Base-by-base conservation (phyloP, 2,329 filamentous ascomycete genomes). In the Penicillium crustosum region DNA sequence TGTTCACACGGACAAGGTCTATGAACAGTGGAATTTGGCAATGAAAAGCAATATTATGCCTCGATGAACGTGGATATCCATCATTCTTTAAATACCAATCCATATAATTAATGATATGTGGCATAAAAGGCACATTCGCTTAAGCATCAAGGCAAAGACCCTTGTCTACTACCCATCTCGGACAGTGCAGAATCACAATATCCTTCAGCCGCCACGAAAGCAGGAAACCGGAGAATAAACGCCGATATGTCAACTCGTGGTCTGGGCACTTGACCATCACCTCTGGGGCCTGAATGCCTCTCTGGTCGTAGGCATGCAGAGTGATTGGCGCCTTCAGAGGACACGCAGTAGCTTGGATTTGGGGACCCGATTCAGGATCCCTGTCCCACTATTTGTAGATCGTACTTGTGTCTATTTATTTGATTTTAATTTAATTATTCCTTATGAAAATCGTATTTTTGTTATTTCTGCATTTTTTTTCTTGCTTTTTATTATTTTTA, bases 311-410 rank as follows among this genome's bases (percentile, higher is more conserved):
- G 59, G 56, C 53, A 62, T 52, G 7, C 23, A 54, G 60, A 52
- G 31, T 52, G 42, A 55, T 56, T 58, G 49, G 39, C 47, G 29
- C 29, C 36, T 55, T 29, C 31, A 41, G 41, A 27, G 51, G 49
- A 51, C 44, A 42, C 62, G 61, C 61, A 65, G 53, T 57, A 59
- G 52, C 49, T 57, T 56, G 51, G 49, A 49, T n/a, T 55, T 36
- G 19, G 33, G 25, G 35, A 56, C 57, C 57, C 54, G 58, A 61
- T 62, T 42, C 31, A 53, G 38, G 27, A 64, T 59, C 63, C 63
- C 59, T 60, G 61, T 55, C 54, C 35, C 19, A 52, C 44, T 62
- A 61, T 57, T 57, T 58, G 60, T 55, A 59, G 60, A 62, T 64
- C 62, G 45, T 39, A 41, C 23, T 4, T 51, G 23, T 41, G 35